Conservation (phyloP, 495 filamentous ascomycete genomes). For the Bacidia rubella region DNA sequence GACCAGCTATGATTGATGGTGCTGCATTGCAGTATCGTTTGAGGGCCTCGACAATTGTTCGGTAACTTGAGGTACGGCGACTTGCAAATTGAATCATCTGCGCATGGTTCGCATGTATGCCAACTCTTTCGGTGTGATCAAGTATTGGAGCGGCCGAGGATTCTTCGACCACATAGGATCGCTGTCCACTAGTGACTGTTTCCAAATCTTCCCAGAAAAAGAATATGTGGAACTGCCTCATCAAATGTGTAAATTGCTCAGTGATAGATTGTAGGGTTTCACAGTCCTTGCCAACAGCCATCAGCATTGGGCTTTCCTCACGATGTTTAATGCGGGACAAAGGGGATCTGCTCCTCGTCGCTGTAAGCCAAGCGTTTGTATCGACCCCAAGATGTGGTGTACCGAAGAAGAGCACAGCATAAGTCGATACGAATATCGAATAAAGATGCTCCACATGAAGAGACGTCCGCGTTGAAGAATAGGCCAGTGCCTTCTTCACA, state of each 20-base stretch:
- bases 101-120: constrained; percentile 20
- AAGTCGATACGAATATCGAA: constrained; percentile 22
- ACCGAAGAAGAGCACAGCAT: constrained; percentile 23
- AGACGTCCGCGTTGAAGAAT: constrained; percentile 18
- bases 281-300: constrained; percentile 17
- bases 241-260: constrained; percentile 25
- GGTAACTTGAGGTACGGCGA: constrained; percentile 12
- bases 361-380: constrained; percentile 3
- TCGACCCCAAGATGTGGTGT: constrained; percentile 20
- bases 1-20: constrained; percentile 9
- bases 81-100: constrained; percentile 16
- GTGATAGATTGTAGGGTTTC: constrained; percentile 25
- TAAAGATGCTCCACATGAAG: constrained; percentile 18
- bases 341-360: neutral
- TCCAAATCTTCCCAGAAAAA: constrained; percentile 27
- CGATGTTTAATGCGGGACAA: neutral
- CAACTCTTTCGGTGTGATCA: constrained; percentile 22
- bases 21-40: constrained; percentile 13
- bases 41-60: constrained; percentile 14
- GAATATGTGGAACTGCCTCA: constrained; percentile 25
- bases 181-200: constrained; percentile 13
- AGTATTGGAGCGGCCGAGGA: constrained; percentile 26
- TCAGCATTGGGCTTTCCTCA: constrained; percentile 10
- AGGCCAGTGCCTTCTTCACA: constrained; percentile 24
- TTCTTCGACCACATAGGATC: constrained; percentile 24